phyloP scores from a whole-genome alignment of 441 rosid species.

The Aleurites moluccanus region DNA sequence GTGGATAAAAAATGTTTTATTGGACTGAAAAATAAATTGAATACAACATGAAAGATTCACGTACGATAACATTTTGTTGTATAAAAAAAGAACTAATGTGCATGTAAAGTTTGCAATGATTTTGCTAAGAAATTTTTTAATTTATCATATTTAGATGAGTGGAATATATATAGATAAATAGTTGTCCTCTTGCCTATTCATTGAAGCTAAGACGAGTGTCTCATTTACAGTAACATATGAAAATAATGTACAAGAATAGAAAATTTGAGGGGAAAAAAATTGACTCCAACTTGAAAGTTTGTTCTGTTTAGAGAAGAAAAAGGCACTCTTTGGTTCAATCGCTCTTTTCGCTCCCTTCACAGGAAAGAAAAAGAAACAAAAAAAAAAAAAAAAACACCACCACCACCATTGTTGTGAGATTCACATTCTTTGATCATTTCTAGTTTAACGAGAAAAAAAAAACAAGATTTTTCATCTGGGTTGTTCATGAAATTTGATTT shows the following conservation, averaged over 20 bases:
- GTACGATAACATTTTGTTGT: no score
- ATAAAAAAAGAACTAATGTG: no score
- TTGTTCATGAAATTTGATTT: not conserved
- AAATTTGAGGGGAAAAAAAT: not conserved
- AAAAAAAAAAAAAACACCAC: not conserved
- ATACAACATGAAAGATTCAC: no score
- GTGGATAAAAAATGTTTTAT: no score
- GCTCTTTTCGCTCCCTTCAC: conserved; percentile 29
- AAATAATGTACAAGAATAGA: not conserved
- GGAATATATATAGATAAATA: not conserved
- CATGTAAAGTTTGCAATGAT: not conserved
- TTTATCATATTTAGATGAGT: not conserved
- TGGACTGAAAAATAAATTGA: not conserved
- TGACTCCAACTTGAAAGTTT: not conserved
- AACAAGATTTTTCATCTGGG: not conserved
- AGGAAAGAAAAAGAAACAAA: not conserved
- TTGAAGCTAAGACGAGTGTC: not conserved
- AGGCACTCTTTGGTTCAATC: conserved; percentile 22
- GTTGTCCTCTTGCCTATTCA: not conserved
- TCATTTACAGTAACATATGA: not conserved
- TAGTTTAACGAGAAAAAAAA: not conserved
- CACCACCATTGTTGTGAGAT: not conserved
- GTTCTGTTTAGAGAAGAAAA: conserved; percentile 27
- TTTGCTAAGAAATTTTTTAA: not conserved
- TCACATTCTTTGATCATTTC: not conserved